Percentiles rank a stretch among this genome's conserved stretches.
Evolutionary conservation across 306 rosid species (phyloP).

Genomic region (Prunus davidiana): DNA sequence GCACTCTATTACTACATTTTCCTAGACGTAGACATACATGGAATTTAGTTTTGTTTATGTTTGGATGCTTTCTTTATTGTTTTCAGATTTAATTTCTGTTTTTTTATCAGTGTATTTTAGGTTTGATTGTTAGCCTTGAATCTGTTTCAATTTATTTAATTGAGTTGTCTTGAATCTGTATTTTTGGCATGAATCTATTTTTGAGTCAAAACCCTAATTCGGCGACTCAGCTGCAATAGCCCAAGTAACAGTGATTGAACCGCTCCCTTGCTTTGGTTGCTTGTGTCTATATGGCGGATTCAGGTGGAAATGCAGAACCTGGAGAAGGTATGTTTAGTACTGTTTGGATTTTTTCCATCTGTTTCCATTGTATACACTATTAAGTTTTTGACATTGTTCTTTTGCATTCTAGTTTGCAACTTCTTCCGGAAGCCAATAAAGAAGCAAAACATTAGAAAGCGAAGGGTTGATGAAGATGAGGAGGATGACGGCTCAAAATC

Average conservation of each 20-base stretch:
- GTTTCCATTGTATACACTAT: not conserved
- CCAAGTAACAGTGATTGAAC: not conserved
- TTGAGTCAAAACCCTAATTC: not conserved
- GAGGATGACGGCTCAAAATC: slow-evolving; percentile 27
- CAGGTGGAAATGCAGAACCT: slow-evolving; percentile 26
- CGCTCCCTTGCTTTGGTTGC: not conserved
- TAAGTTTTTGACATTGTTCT: not conserved
- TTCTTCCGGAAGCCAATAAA: slow-evolving; percentile 42
- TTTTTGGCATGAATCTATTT: too few species aligned
- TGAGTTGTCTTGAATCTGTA: too few species aligned
- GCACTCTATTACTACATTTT: too few species aligned
- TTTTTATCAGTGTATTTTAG: too few species aligned
- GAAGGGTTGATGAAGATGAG: slow-evolving; percentile 32
- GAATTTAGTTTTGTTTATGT: too few species aligned
- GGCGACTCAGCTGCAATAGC: not conserved
- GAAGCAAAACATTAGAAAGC: slow-evolving; percentile 42
- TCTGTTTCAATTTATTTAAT: too few species aligned
- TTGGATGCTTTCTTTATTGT: too few species aligned
- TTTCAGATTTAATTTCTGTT: too few species aligned
- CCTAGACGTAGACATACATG: too few species aligned
- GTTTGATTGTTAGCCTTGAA: too few species aligned
- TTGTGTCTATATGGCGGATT: slow-evolving; percentile 29
- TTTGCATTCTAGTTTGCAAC: slow-evolving; percentile 38
- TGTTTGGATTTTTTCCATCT: not conserved
- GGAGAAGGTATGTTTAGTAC: slow-evolving; percentile 30